phyloP scores from a whole-genome alignment of 208 protist species.

The Trypanosoma platydactyli region DNA sequence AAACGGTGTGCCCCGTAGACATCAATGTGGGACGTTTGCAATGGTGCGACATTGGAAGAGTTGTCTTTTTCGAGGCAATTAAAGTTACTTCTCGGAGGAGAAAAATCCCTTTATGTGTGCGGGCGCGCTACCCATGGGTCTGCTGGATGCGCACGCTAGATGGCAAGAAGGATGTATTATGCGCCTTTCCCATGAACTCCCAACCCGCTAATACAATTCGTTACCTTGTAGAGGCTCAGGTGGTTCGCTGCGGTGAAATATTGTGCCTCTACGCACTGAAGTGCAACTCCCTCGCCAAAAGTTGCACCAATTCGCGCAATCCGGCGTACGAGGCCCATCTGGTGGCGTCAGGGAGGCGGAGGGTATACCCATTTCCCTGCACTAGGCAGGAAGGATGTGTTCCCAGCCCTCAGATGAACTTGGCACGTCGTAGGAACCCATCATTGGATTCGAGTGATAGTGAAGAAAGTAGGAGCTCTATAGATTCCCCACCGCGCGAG shows the following conservation, averaged over 20 bases:
- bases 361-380: constrained; percentile 15
- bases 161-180: constrained; percentile 54
- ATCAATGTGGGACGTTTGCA: constrained; percentile 25
- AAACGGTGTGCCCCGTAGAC: not conserved
- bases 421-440: not conserved
- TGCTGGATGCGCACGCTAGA: constrained; percentile 65
- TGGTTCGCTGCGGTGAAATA: constrained; percentile 42
- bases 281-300: constrained; percentile 70
- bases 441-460: not conserved
- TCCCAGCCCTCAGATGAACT: not conserved
- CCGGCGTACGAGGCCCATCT: constrained; percentile 56
- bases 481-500: constrained; percentile 7
- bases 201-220: constrained; percentile 65
- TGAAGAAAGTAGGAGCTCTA: not conserved
- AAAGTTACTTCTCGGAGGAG: constrained; percentile 33
- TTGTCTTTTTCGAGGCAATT: constrained; percentile 67
- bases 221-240: constrained; percentile 83
- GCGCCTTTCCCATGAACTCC: constrained; percentile 52
- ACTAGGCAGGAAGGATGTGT: not conserved
- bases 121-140: constrained; percentile 49
- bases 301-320: constrained; percentile 68
- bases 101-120: constrained; percentile 40
- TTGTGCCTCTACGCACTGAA: constrained; percentile 71
- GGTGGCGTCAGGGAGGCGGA: constrained; percentile 27
- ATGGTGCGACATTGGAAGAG: constrained; percentile 38